Percentiles rank a stretch among this genome's conserved stretches.
phyloP scores from a whole-genome alignment of 2,329 filamentous ascomycete species.

The Plectosphaerella sp. region DNA sequence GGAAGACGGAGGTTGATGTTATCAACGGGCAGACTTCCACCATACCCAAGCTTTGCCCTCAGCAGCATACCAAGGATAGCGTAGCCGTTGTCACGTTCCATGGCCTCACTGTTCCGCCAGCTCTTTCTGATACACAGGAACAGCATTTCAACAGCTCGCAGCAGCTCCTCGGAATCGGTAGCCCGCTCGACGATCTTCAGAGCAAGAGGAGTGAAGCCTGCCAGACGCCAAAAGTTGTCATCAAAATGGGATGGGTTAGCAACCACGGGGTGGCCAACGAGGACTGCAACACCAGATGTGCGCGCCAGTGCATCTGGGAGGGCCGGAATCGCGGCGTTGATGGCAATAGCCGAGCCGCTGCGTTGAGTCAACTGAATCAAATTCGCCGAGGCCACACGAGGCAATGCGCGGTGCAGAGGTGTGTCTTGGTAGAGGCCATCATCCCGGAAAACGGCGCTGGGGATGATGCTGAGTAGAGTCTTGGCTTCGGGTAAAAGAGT shows the following conservation, averaged over 20 bases:
- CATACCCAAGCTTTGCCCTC: slow-evolving; percentile 71
- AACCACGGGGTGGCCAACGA: slow-evolving; percentile 80
- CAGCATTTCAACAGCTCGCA: slow-evolving; percentile 76
- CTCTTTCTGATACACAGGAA: slow-evolving; percentile 83
- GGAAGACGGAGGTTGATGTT: slow-evolving; percentile 27
- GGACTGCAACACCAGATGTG: slow-evolving; percentile 72
- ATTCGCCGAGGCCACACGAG: slow-evolving; percentile 63
- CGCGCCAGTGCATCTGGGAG: slow-evolving; percentile 86
- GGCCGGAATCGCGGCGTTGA: slow-evolving; percentile 83
- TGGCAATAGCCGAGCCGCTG: slow-evolving; percentile 71
- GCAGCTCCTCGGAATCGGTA: slow-evolving; percentile 62
- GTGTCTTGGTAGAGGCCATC: slow-evolving; percentile 77
- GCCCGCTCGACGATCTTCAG: slow-evolving; percentile 81
- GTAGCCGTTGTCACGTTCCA: slow-evolving; percentile 95
- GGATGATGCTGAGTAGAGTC: slow-evolving; percentile 78
- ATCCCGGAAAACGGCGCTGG: slow-evolving; percentile 74
- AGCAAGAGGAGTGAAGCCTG: slow-evolving; percentile 83
- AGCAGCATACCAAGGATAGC: slow-evolving; percentile 80
- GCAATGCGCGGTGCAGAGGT: slow-evolving; percentile 71
- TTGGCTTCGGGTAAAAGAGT: slow-evolving; percentile 75
- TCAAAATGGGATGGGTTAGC: slow-evolving; percentile 80
- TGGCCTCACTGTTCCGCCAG: slow-evolving; percentile 97
- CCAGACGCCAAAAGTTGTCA: slow-evolving; percentile 86
- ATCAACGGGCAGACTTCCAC: slow-evolving; percentile 23
- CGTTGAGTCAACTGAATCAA: slow-evolving; percentile 67